These are phyloP conservation scores for Adansonia digitata DNA, from an alignment of 345 rosid species.

Conservation along the genomic window DNA sequence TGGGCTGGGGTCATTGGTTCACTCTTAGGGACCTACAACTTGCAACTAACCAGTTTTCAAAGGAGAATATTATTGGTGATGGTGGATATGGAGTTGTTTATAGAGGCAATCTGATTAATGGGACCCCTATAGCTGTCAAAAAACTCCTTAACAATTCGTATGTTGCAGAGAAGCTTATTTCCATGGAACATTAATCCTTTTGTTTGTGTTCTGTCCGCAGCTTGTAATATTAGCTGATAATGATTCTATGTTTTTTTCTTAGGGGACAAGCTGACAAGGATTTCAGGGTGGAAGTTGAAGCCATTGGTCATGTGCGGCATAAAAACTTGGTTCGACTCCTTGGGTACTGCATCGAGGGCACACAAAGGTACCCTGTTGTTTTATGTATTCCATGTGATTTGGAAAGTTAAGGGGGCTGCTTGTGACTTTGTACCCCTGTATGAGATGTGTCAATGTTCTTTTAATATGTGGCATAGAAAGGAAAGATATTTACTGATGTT, in stretches of 20 bases:
- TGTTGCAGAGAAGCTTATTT: conserved; percentile 22
- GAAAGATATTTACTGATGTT: not conserved
- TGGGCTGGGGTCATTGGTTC: conserved; percentile 99
- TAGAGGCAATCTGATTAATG: conserved; percentile 64
- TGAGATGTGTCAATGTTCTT: not conserved
- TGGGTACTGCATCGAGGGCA: conserved; percentile 95
- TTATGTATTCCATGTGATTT: conserved; percentile 2
- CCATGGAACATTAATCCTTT: not conserved
- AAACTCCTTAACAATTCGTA: conserved; percentile 92
- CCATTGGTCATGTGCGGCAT: conserved; percentile 91
- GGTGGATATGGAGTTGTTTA: conserved; percentile 98
- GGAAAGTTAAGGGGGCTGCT: not conserved
- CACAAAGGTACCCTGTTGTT: conserved; percentile 55
- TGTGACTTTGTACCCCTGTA: too few species aligned
- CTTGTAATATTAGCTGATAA: conserved; percentile 8
- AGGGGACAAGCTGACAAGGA: conserved; percentile 99
- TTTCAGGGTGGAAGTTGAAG: conserved; percentile 94
- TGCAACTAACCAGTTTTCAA: conserved; percentile 68
- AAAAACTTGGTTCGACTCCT: conserved; percentile 94
- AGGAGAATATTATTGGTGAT: conserved; percentile 80
- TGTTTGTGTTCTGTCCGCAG: not conserved
- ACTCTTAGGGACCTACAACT: conserved; percentile 81
- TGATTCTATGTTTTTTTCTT: conserved; percentile 1
- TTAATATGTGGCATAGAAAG: conserved; percentile 1
- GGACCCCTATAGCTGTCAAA: conserved; percentile 82